Conservation (phyloP, 1,284 basidiomycete species). For the Fomitopsis schrenkii region DNA sequence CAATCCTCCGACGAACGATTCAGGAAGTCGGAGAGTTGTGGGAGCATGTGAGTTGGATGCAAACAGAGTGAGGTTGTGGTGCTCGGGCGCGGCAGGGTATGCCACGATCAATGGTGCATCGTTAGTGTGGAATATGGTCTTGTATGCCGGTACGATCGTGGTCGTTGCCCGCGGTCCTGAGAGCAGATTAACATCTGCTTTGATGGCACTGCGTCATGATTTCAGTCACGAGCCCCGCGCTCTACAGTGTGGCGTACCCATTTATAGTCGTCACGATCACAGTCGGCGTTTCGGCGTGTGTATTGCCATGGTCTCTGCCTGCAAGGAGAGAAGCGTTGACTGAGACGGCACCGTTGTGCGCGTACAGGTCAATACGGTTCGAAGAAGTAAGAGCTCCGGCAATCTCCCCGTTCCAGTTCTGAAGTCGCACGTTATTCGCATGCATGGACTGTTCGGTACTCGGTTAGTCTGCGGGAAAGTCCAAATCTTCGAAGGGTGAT, state of each 20-base stretch:
- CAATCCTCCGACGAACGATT: neutral
- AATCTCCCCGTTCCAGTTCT: neutral
- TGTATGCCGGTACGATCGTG: neutral
- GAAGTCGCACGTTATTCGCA: neutral
- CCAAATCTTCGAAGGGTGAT: neutral
- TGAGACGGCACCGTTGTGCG: neutral
- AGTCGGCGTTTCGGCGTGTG: neutral
- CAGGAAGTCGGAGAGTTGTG: neutral
- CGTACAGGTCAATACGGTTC: neutral
- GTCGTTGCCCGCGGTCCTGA: neutral
- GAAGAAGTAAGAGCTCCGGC: neutral
- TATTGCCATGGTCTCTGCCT: neutral
- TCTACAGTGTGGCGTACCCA: neutral
- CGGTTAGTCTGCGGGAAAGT: neutral
- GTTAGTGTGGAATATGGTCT: neutral
- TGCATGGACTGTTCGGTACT: neutral
- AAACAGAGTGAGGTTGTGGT: neutral
- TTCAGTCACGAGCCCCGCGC: neutral
- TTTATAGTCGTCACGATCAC: neutral
- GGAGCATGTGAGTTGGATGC: neutral
- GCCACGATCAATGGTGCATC: neutral
- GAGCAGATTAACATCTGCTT: neutral
- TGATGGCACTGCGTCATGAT: neutral
- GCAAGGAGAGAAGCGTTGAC: neutral
- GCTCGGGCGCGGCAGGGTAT: neutral